Conservation (phyloP, 768 basidiomycete species). For the Termitomyces sp. region DNA sequence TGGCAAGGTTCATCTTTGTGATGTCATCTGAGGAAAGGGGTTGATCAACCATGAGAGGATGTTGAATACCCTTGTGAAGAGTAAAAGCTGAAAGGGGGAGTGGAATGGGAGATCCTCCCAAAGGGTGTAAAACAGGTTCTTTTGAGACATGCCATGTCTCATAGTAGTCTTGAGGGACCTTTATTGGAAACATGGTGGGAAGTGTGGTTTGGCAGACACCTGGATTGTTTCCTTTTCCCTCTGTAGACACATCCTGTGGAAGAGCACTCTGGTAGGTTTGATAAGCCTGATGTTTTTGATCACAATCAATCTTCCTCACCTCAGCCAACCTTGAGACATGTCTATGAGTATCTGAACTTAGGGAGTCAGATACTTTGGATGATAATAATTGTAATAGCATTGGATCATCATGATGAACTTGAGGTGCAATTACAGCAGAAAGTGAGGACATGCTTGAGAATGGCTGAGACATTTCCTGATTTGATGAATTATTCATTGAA, state of each 20-base stretch:
- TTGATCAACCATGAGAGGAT: background rate
- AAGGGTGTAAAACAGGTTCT: background rate
- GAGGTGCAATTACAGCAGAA: background rate
- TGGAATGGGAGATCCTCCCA: background rate
- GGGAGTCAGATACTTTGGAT: background rate
- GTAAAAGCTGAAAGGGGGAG: background rate
- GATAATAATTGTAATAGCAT: background rate
- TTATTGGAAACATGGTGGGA: background rate
- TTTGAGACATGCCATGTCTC: background rate
- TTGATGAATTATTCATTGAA: slow-evolving; percentile 3
- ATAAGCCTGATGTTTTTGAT: background rate
- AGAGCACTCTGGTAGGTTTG: background rate
- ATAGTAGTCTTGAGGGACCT: background rate
- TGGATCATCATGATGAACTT: background rate
- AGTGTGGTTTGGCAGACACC: background rate
- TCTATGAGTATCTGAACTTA: background rate
- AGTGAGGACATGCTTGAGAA: background rate
- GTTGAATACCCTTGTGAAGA: background rate
- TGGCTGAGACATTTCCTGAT: background rate
- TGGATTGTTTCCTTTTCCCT: background rate
- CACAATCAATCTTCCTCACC: background rate
- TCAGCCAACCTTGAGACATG: background rate
- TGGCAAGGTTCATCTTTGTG: slow-evolving; percentile 1
- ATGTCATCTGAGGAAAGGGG: background rate
- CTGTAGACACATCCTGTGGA: background rate